Evolutionary conservation across 2,329 filamentous ascomycete genomes (phyloP).

Genomic region (Talaromyces marneffei): DNA sequence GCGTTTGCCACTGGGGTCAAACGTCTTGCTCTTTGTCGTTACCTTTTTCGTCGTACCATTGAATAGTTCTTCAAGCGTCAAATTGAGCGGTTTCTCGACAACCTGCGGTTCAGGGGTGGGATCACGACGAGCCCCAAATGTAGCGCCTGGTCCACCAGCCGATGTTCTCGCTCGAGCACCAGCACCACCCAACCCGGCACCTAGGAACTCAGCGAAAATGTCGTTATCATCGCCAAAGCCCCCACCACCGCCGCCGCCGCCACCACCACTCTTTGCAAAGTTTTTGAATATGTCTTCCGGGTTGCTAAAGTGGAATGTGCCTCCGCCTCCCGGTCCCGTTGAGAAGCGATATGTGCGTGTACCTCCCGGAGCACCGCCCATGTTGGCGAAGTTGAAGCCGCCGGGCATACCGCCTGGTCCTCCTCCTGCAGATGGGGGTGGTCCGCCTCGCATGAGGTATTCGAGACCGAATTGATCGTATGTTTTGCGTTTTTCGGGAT

Average conservation of each 20-base stretch:
- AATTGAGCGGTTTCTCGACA: conserved; percentile 73
- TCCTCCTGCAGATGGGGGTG: conserved; percentile 55
- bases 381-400: conserved; percentile 41
- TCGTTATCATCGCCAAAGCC: conserved; percentile 47
- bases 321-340: conserved; percentile 48
- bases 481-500: conserved; percentile 90
- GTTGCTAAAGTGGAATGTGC: conserved; percentile 75
- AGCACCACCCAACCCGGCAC: conserved; percentile 34
- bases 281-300: conserved; percentile 79
- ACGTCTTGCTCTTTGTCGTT: conserved; percentile 96
- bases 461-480: conserved; percentile 96
- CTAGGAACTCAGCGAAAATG: conserved; percentile 49
- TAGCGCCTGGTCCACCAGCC: conserved; percentile 22
- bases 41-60: conserved; percentile 90
- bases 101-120: conserved; percentile 80
- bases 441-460: conserved; percentile 77
- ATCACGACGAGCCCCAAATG: conserved; percentile 30
- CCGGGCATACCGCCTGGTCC: conserved; percentile 47
- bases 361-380: conserved; percentile 48
- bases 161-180: conserved; percentile 32
- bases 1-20: conserved; percentile 75
- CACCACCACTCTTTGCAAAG: conserved; percentile 61
- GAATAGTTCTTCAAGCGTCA: conserved; percentile 84
- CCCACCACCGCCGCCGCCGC: conserved; percentile 46
- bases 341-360: conserved; percentile 44